phyloP scores from a whole-genome alignment of 192 early-diverging fungal genomes.

The Linnemannia elongata region DNA sequence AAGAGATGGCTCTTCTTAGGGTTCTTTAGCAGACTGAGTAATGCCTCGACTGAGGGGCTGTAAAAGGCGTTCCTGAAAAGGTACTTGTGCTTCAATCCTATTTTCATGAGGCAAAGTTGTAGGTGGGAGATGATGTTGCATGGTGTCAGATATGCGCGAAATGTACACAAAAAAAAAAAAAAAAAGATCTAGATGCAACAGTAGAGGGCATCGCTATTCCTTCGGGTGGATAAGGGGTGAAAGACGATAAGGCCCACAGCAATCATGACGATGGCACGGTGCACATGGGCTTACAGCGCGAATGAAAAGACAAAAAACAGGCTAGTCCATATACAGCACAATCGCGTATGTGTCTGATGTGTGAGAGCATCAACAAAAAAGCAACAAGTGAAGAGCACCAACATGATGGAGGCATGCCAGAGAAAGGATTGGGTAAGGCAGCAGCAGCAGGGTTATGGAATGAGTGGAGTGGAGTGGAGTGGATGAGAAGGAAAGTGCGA shows the following conservation, averaged over 20 bases:
- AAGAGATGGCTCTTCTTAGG: slow-evolving; percentile 27
- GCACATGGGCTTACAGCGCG: background rate
- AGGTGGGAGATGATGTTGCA: background rate
- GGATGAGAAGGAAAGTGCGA: background rate
- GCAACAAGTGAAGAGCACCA: background rate
- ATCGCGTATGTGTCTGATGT: background rate
- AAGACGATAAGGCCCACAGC: background rate
- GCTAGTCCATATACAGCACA: background rate
- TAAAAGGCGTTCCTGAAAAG: slow-evolving; percentile 52
- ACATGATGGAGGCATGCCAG: background rate
- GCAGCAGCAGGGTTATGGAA: background rate
- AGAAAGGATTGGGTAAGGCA: background rate
- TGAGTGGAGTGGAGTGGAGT: background rate
- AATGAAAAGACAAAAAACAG: background rate
- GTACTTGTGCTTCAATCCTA: slow-evolving; percentile 43
- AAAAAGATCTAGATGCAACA: background rate
- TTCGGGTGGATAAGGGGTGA: background rate
- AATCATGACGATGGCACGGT: background rate
- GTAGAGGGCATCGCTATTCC: background rate
- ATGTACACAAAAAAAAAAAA: background rate
- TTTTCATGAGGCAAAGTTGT: background rate
- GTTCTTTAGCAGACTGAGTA: slow-evolving; percentile 6
- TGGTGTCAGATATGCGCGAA: background rate
- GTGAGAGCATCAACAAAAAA: background rate
- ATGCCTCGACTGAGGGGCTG: slow-evolving; percentile 40